A percentile compares a stretch with the other conserved stretches of the same genome.
These are phyloP conservation scores for Phytophthora cryptogea DNA, from an alignment of 352 stramenopile genomes.

Conservation along the genomic window DNA sequence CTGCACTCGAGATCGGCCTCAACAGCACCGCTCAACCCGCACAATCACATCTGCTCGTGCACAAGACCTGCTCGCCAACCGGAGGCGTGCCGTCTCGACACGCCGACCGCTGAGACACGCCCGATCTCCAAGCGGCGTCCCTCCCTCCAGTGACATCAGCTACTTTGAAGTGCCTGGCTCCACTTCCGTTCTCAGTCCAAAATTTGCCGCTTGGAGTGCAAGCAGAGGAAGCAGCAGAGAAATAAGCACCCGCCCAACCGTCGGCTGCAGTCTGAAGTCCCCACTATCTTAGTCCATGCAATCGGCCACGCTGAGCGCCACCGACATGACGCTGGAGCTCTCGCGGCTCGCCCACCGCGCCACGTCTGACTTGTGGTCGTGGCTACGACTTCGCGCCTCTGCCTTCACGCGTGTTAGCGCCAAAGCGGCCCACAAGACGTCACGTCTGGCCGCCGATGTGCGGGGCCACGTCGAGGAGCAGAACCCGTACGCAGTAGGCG, in stretches of 20 bases:
- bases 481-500: constrained; percentile 52
- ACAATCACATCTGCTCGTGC: no score
- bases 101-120: background rate
- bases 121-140: constrained; percentile 17
- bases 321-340: constrained; percentile 17
- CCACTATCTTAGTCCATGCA: background rate
- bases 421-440: constrained; percentile 28
- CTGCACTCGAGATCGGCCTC: no score
- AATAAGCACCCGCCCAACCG: background rate
- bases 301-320: background rate
- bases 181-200: constrained; percentile 6
- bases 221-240: background rate
- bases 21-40: no score
- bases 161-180: no score
- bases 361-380: constrained; percentile 24
- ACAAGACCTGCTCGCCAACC: no score
- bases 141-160: no score
- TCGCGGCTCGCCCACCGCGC: constrained; percentile 6
- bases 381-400: constrained; percentile 14
- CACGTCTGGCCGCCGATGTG: constrained; percentile 17
- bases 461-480: constrained; percentile 32
- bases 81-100: no score
- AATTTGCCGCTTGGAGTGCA: constrained; percentile 10
- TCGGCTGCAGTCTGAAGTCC: background rate
- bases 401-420: constrained; percentile 20